Evolutionary conservation across 2,329 filamentous ascomycete species (phyloP).

Genomic region (Verticillium nubilum): DNA sequence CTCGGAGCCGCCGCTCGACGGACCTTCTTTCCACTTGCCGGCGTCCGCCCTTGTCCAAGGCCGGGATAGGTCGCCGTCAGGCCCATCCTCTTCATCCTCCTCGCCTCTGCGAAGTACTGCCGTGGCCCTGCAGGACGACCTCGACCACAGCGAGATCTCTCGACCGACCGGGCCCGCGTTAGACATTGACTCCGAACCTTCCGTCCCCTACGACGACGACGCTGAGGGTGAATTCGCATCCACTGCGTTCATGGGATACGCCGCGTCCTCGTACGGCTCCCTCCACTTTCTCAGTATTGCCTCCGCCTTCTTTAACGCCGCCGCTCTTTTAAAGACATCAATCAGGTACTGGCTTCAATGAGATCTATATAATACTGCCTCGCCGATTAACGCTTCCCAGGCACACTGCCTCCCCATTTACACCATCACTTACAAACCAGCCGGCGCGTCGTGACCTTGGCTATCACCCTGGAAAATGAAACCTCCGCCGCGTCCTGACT

Average conservation of each 20-base stretch:
- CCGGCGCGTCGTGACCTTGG: background rate
- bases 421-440: conserved; percentile 3
- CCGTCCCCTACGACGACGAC: conserved; percentile 1
- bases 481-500: conserved; percentile 21
- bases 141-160: conserved; percentile 2
- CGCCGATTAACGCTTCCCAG: conserved; percentile 2
- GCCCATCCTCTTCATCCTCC: conserved; percentile 5
- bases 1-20: conserved; percentile 4
- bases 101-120: conserved; percentile 1
- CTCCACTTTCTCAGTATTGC: conserved; percentile 11
- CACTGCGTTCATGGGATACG: background rate
- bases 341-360: too few relatives aligned
- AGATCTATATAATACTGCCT: too few relatives aligned
- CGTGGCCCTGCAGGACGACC: conserved; percentile 3
- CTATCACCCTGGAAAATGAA: conserved; percentile 10
- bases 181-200: conserved; percentile 4
- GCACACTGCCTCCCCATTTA: background rate
- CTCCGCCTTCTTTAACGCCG: background rate
- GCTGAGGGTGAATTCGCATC: conserved; percentile 1
- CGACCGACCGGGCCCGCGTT: background rate
- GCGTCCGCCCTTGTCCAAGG: conserved; percentile 1
- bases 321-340: too few relatives aligned
- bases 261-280: conserved; percentile 13
- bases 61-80: background rate
- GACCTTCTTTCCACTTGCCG: conserved; percentile 5